phyloP scores from a whole-genome alignment of 108 stramenopile species.

The Discostella stelligeroides region DNA sequence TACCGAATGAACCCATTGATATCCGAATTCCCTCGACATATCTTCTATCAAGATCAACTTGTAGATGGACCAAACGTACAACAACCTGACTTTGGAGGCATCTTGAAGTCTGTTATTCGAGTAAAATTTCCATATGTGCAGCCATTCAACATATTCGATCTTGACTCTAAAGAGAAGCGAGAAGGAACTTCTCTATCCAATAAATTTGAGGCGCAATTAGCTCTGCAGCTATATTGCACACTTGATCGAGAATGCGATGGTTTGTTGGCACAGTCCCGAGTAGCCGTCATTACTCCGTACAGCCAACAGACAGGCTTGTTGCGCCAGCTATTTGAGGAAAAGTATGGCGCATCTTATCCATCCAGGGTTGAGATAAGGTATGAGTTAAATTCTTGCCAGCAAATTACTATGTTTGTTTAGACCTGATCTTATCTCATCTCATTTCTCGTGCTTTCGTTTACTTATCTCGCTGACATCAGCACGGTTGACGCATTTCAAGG shows the following conservation, averaged over 20 bases:
- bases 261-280: conserved; percentile 31
- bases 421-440: not conserved
- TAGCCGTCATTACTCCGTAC: conserved; percentile 84
- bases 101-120: conserved; percentile 25
- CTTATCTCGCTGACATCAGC: conserved; percentile 26
- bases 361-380: conserved; percentile 44
- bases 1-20: conserved; percentile 82
- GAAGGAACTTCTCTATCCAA: conserved; percentile 52
- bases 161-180: conserved; percentile 48
- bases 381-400: not conserved
- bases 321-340: conserved; percentile 28
- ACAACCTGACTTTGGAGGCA: conserved; percentile 37
- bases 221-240: conserved; percentile 40
- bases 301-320: conserved; percentile 61
- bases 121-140: conserved; percentile 45
- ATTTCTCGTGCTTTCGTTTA: too few species aligned
- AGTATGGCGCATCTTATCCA: conserved; percentile 38
- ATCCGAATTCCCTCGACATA: conserved; percentile 64
- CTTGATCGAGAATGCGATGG: conserved; percentile 43
- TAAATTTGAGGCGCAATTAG: conserved; percentile 40
- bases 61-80: conserved; percentile 57
- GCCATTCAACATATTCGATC: conserved; percentile 62
- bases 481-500: conserved; percentile 90
- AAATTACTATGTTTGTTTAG: not conserved
- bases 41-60: conserved; percentile 62